Conservation (phyloP, 257 asterid species). For the Primulina tabacum region DNA sequence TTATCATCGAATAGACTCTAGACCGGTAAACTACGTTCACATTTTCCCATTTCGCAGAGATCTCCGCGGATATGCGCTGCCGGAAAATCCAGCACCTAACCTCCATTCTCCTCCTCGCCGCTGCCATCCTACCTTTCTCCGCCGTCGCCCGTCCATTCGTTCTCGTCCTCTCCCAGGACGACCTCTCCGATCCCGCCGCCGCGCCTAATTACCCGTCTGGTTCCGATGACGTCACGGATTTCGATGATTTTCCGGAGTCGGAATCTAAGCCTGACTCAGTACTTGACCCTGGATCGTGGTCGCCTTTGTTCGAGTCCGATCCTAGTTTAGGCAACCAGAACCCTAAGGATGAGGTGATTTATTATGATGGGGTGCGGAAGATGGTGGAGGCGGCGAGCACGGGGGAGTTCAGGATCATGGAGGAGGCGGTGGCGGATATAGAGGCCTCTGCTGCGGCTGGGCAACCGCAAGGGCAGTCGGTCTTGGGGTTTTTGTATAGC, state of each 20-base stretch:
- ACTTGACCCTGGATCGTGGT: conserved; percentile 96
- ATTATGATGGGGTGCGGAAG: conserved; percentile 62
- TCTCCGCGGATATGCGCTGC: conserved; percentile 37
- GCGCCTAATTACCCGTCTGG: conserved; percentile 32
- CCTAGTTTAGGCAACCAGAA: conserved; percentile 32
- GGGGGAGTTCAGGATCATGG: conserved; percentile 73
- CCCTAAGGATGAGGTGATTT: conserved; percentile 34
- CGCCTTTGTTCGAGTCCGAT: conserved; percentile 75
- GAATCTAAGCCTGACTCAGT: conserved; percentile 66
- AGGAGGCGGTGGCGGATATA: conserved; percentile 71
- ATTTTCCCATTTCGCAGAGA: background rate
- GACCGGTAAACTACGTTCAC: background rate
- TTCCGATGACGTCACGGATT: conserved; percentile 49
- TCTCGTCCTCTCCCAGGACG: conserved; percentile 77
- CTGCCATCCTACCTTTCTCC: conserved; percentile 39
- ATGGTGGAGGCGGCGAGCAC: conserved; percentile 66
- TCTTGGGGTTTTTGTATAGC: conserved; percentile 68
- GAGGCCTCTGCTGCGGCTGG: conserved; percentile 62
- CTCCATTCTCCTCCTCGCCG: conserved; percentile 45
- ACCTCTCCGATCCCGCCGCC: conserved; percentile 55
- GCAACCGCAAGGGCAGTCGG: conserved; percentile 77
- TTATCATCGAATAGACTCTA: background rate
- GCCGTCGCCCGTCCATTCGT: conserved; percentile 66
- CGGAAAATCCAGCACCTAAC: conserved; percentile 34
- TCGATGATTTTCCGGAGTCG: conserved; percentile 75